Conservation (phyloP, 2,329 filamentous ascomycete genomes). For the Aspergillus eucalypticola region DNA sequence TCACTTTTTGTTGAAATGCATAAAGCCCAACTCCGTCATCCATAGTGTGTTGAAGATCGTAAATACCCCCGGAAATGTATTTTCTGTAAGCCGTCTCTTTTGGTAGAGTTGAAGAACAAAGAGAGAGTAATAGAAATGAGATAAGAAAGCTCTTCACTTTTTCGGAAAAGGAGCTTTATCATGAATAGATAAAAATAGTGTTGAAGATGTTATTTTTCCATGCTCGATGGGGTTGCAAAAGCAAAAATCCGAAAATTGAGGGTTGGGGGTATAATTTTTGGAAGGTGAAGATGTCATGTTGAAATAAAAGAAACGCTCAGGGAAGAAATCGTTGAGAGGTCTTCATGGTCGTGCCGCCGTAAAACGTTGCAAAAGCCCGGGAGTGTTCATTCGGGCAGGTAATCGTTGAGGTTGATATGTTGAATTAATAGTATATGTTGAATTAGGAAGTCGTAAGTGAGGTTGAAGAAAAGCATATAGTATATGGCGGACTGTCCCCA, state of each 20-base stretch:
- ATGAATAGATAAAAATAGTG: slow-evolving; percentile 18
- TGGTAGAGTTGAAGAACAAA: slow-evolving; percentile 1
- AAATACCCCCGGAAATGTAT: slow-evolving; percentile 9
- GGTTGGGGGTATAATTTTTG: slow-evolving; percentile 38
- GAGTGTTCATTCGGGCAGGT: slow-evolving; percentile 20
- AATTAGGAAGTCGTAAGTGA: slow-evolving; percentile 20
- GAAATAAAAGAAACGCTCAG: slow-evolving; percentile 41
- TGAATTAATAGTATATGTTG: slow-evolving; percentile 34
- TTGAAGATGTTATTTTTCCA: slow-evolving; percentile 17
- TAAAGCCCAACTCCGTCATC: slow-evolving; percentile 27
- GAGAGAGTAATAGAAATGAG: slow-evolving; percentile 8
- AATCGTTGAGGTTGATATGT: slow-evolving; percentile 40
- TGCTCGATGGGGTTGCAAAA: slow-evolving; percentile 13
- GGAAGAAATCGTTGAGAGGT: slow-evolving; percentile 46
- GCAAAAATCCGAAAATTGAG: slow-evolving; percentile 23
- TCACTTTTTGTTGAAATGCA: slow-evolving; percentile 19
- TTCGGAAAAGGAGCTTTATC: slow-evolving; percentile 11
- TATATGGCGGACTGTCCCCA: slow-evolving; percentile 14
- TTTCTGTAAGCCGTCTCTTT: slow-evolving; percentile 6
- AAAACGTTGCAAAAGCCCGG: slow-evolving; percentile 30
- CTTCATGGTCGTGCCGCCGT: slow-evolving; percentile 42
- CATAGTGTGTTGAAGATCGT: slow-evolving; percentile 27
- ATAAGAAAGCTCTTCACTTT: not conserved
- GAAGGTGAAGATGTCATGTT: slow-evolving; percentile 34
- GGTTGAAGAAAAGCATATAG: slow-evolving; percentile 15